Base-by-base conservation (phyloP, 257 asterid species). In the Nemophila menziesii region DNA sequence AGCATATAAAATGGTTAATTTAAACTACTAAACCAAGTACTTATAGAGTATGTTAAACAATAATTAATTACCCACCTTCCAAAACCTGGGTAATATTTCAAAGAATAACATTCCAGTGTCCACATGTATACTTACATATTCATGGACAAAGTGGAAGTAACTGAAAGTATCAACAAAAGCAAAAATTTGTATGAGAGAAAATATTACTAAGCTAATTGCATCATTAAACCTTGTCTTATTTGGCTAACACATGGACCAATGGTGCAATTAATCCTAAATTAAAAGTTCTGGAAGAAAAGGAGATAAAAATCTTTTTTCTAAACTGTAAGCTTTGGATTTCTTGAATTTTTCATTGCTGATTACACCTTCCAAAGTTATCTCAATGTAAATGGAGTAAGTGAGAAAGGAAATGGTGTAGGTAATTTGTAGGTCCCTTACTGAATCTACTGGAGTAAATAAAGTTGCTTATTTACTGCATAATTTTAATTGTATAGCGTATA, bases 301-400 rank as follows among this genome's bases (percentile, higher is more conserved):
- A 34, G 29, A 21, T n/a, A 52, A 29, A n/a, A n/a, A 89, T 96
- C 94, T 90, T 72, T 90, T 90, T 63, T 90, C 99, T 36, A 90
- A 79, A 61, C 94, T 81, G 51, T 90, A 90, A 16, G 99, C 93
- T 17, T 87, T 86, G 18, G 99, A 77, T 60, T 85, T 90, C 77
- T 79, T 89, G 56, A 85, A 90, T 67, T 85, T 85, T 43, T 85
- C 99, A 57, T 77, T 83, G 71, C 92, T 79, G 59, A 90, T 85
- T 38, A 90, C 70, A 85, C n/a, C n/a, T n/a, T n/a, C n/a, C n/a
- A n/a, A n/a, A n/a, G n/a, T n/a, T n/a, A n/a, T n/a, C n/a, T n/a
- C n/a, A n/a, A n/a, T n/a, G n/a, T n/a, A n/a, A n/a, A n/a, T n/a
- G n/a, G n/a, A n/a, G n/a, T n/a, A n/a, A n/a, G n/a, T n/a, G n/a